phyloP scores from a whole-genome alignment of 2,329 filamentous ascomycete genomes.

The Proliferodiscus dingleyae region DNA sequence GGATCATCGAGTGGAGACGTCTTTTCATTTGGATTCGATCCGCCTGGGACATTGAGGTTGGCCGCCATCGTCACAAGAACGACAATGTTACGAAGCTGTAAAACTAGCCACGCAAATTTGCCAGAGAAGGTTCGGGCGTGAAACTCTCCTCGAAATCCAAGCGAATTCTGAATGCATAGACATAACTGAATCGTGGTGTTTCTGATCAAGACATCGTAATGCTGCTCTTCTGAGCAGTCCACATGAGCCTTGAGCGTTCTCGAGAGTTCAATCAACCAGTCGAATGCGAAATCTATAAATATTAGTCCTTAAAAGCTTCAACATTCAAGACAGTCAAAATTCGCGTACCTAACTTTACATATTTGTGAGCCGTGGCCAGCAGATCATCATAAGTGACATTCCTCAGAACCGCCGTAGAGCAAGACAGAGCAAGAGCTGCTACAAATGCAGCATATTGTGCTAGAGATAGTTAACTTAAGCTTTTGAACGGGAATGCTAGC shows the following conservation, averaged over 20 bases:
- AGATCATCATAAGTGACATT: constrained; percentile 63
- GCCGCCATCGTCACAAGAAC: constrained; percentile 61
- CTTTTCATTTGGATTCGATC: constrained; percentile 49
- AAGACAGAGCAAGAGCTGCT: constrained; percentile 53
- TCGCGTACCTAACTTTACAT: constrained; percentile 25
- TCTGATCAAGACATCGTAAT: constrained; percentile 66
- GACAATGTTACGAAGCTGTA: constrained; percentile 70
- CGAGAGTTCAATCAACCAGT: constrained; percentile 63
- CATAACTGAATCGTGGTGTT: constrained; percentile 70
- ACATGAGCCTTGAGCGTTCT: constrained; percentile 66
- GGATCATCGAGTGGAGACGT: constrained; percentile 59
- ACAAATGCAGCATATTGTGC: constrained; percentile 54
- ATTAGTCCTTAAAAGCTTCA: constrained; percentile 4
- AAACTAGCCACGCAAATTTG: constrained; percentile 68
- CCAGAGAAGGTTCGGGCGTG: constrained; percentile 59
- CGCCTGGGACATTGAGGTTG: constrained; percentile 38
- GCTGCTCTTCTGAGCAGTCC: constrained; percentile 75
- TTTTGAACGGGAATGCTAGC: neutral
- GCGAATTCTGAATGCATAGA: constrained; percentile 71
- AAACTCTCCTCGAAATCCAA: constrained; percentile 66
- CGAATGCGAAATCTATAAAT: constrained; percentile 51
- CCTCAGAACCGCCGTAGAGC: constrained; percentile 42
- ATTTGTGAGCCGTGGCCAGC: constrained; percentile 53
- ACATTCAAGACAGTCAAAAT: neutral
- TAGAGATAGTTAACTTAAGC: constrained; percentile 29